Base-by-base conservation (phyloP, 2,329 filamentous ascomycete genomes). In the Ceratocystis colombiana region DNA sequence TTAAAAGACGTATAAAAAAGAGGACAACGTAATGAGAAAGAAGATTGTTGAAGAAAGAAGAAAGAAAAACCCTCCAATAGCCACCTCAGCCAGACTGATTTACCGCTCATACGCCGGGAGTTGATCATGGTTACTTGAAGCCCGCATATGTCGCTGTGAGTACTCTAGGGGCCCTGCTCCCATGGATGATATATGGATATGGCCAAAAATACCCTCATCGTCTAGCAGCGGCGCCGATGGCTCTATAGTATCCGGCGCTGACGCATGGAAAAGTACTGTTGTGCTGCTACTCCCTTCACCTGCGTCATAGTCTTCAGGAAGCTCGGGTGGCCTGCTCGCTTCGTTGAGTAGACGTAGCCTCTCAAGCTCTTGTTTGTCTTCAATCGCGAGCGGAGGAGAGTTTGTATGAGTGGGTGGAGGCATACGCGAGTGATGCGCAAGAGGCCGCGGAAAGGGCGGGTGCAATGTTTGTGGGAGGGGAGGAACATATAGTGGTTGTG, bases 301-400 rank as follows among this genome's bases (percentile, higher is more conserved):
- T 37, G 73, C 71, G 22, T 79, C 77, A 68, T 78, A 78, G 69
- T 85, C 82, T 4, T 80, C 78, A 0, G 81, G 81, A 57, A 84
- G 81, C 10, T 81, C 79, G 2, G 80, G 81, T 3, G 87, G 87
- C 7, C 83, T 82, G 73, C 86, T 88, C 6, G 83, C 83, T 71
- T 88, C 81, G 64, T 79, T 77, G 68, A 88, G 77, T n/a, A 89
- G 74, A 46, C 86, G 79, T 66, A 78, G 81, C 22, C 85, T 79
- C 73, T 92, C 88, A 5, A 90, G 77, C 73, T 95, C 90, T 70
- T 87, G 85, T 73, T 95, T 94, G 74, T 95, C 92, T 66, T 94
- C 89, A 15, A 75, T 15, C 20, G 45, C 37, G 2, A 64, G 46
- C 48, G 53, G 15, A 25, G 22, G 68, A 59, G 30, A 5, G 17